Base-by-base conservation (phyloP, 2,329 filamentous ascomycete species). In the Zymoseptoria crescenta region DNA sequence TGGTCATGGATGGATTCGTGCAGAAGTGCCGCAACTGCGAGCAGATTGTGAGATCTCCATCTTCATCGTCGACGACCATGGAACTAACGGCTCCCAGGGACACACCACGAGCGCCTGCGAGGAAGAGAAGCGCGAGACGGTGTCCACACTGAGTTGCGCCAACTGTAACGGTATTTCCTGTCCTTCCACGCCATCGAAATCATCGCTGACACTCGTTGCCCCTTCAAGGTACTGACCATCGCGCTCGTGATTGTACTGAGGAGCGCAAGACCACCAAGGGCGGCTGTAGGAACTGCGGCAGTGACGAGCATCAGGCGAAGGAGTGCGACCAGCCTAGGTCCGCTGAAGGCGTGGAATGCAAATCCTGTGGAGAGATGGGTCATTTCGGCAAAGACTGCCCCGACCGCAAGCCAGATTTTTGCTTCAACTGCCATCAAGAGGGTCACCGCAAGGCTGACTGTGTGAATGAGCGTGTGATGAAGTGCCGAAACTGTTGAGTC, bases 231-330 rank as follows among this genome's bases (percentile, higher is more conserved):
- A 77, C 35, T n/a, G 82, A 82, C 24, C 83, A 86, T 63, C 74
- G 82, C 65, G 76, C 81, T 57, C 79, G 81, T 41, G 84, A 88
- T 57, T 91, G 88, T 64, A 83, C 84, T 1, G 74, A 81, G 3
- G 59, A 74, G 28, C 84, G 81, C 70, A 81, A 79, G 65, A 81
- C 83, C 60, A 83, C 81, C 73, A 77, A 80, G 69, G 64, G 74
- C 57, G 65, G 70, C 20, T 73, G 72, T 59, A 67, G 66, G 59
- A 74, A 72, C 60, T 73, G 71, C 53, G 65, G 65, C 35, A 55
- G 35, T 8, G 59, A 65, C 45, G 66, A 70, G n/a, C 86, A 88
- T 66, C 84, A 84, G 67, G 79, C 81, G 45, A 79, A 79, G 51
- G 85, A 88, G 68, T 88, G 86, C 69, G 83, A 86, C 30, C 76